Base-by-base conservation (phyloP, 139 green algal species). In the Coelastrella sp. region DNA sequence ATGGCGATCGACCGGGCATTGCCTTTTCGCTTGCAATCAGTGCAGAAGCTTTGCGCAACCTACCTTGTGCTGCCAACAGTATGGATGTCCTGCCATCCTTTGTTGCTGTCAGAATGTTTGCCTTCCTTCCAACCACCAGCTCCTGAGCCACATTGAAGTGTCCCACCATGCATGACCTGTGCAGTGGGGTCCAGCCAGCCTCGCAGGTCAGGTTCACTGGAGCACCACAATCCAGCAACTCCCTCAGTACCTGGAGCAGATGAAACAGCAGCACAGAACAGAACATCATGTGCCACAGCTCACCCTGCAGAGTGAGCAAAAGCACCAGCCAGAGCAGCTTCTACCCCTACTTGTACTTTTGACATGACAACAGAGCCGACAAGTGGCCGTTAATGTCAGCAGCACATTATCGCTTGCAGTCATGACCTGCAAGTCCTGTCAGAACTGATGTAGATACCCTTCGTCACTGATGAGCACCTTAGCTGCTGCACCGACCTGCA, bases 101-200 rank as follows among this genome's bases (percentile, higher is more conserved):
- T 38, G 64, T 73, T 73, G 64, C 64, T 73, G 64, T 32, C 64
- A 73, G 64, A 23, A 73, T 73, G 64, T 73, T 73, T 30, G 64
- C 64, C 11, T 73, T 73, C 30, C 64, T 35, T 17, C 30, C 30
- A 35, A 73, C 64, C 27, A 73, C 64, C 64, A 73, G 30, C 30
- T 73, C 64, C 23, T 73, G 64, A 17, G 34, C 64, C 8, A 73
- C 30, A 4, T 19, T 37, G 25, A 37, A 19, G 21, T 73, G 64
- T 19, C 64, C 64, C 5, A 4, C 27, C 19, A 73, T 23, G 64
- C 64, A 73, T 35, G 64, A 30, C 64, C 64, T 73, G 11, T 73
- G 64, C 64, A 73, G 64, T 4, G 64, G 64, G 30, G 64, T 73
- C 64, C 64, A 73, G 64, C 64, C 64, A 48, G 64, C 27, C 30